phyloP scores from a whole-genome alignment of 768 basidiomycete species.

The Leccinellum luteum region DNA sequence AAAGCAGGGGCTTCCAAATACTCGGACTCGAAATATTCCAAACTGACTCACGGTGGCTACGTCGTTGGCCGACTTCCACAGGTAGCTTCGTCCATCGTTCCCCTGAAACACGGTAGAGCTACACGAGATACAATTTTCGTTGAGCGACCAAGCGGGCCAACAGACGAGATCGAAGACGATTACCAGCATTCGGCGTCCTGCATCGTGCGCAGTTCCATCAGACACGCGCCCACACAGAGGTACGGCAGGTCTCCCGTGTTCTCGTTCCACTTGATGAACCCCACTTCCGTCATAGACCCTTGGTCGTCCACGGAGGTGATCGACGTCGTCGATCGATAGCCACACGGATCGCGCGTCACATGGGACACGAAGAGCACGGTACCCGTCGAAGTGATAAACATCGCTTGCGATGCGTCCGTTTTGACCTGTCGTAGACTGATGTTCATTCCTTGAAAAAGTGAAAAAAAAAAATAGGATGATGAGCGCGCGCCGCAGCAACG shows the following conservation, averaged over 20 bases:
- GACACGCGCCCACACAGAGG: neutral
- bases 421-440: conserved; percentile 17
- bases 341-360: neutral
- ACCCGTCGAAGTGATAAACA: conserved; percentile 18
- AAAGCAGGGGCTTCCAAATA: neutral
- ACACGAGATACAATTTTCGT: neutral
- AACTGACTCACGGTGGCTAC: conserved; percentile 1
- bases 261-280: conserved; percentile 18
- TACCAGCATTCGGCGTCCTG: neutral
- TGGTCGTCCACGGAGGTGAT: conserved; percentile 14
- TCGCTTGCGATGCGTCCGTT: conserved; percentile 5
- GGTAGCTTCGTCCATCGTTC: conserved; percentile 11
- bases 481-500: neutral
- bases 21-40: neutral
- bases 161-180: neutral
- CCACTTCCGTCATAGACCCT: conserved; percentile 7
- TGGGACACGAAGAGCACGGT: conserved; percentile 14
- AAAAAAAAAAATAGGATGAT: neutral
- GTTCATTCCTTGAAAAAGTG: conserved; percentile 10
- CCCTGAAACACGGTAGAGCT: conserved; percentile 10
- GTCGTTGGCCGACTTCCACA: conserved; percentile 2
- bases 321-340: neutral
- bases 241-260: neutral
- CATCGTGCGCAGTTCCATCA: conserved; percentile 3
- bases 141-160: neutral